Base-by-base conservation (phyloP, 2,329 filamentous ascomycete genomes). In the Diaporthe caulivora region DNA sequence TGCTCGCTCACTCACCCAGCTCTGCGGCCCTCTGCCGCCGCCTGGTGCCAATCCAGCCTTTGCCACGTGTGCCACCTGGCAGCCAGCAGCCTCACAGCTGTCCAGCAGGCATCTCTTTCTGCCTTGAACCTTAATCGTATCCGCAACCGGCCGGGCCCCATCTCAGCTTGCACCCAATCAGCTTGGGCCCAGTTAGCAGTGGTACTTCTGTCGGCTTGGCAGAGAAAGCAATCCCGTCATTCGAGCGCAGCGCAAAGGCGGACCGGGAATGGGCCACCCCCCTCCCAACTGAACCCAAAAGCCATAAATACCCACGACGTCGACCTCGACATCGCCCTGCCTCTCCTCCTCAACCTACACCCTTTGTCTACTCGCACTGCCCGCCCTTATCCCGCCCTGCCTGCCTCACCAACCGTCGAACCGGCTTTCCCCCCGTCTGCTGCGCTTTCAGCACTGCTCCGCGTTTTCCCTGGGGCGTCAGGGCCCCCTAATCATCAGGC, bases 241-340 rank as follows among this genome's bases (percentile, higher is more conserved):
- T 60, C 72, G 62, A 67, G 62, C 29, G 62, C 62, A 37, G 62
- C 62, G 62, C 47, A 67, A 67, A 51, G 55, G 55, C 49, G 44
- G 34, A 62, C 17, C 26, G 55, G 55, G 24, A 49, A 70, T 40
- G 51, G 68, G 42, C 55, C 55, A 49, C 68, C 68, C 51, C 57
- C 55, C 53, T 40, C 37, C 37, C n/a, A n/a, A n/a, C n/a, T n/a
- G n/a, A n/a, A 47, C 53, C 70, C 17, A 68, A 55, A 62, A 62
- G 69, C 65, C 69, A 75, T 75, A 75, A 75, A 75, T 75, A 72
- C 58, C 64, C 71, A 72, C 60, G 62, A 53, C 54, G 69, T 72
- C 62, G 55, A 57, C 64, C 57, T 51, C 42, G 51, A 51, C 62
- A 64, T 37, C 72, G 37, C 42, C 64, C 64, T 40, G 58, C 37